Percentiles rank a stretch among this genome's conserved stretches.
Conservation (phyloP, 129 eudicot species). For the Tagetes erecta region DNA sequence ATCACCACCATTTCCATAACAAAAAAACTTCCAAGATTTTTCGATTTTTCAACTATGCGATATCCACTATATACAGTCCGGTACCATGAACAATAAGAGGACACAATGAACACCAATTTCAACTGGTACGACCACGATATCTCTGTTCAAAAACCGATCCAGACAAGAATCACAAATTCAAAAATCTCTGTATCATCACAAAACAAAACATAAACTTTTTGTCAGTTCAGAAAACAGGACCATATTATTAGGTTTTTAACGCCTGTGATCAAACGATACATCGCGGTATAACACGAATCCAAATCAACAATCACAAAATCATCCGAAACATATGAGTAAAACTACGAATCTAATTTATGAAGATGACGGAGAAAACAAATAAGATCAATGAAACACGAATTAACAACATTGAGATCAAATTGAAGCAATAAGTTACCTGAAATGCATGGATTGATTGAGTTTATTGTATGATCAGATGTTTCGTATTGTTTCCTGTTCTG, state of each 20-base stretch:
- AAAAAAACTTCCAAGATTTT: conserved; percentile 6
- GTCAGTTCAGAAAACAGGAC: not conserved
- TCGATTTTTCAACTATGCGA: not conserved
- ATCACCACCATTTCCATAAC: conserved; percentile 11
- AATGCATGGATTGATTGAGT: not conserved
- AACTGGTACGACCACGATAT: not conserved
- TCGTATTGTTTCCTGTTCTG: not conserved
- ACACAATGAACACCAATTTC: conserved; percentile 7
- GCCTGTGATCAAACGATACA: conserved; percentile 1
- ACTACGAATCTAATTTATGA: not conserved
- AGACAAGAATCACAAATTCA: conserved; percentile 4
- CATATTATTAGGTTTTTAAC: conserved; percentile 3
- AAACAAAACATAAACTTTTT: conserved; percentile 21
- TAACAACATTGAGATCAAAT: conserved; percentile 6
- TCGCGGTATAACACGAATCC: not conserved
- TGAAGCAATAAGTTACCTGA: conserved; percentile 23
- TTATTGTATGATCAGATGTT: conserved; percentile 5
- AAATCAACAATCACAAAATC: not conserved
- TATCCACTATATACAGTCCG: not conserved
- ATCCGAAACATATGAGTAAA: not conserved
- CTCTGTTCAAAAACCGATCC: conserved; percentile 12
- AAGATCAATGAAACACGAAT: conserved; percentile 10
- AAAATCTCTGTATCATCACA: conserved; percentile 17
- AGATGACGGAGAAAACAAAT: not conserved
- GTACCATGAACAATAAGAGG: conserved; percentile 1